These are phyloP conservation scores for Plasmodium fragile DNA, from an alignment of 169 alveolate genomes.

Conservation along the genomic window DNA sequence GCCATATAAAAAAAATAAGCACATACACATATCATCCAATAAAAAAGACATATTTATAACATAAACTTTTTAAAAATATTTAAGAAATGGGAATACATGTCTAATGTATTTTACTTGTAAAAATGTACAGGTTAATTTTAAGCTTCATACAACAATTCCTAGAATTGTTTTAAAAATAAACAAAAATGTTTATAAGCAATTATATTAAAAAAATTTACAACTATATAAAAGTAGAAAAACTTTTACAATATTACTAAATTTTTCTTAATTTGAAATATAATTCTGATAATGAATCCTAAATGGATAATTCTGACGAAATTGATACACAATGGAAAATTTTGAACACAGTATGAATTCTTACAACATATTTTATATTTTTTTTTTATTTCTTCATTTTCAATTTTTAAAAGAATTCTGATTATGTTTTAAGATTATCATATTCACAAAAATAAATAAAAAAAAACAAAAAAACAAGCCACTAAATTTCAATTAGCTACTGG, in stretches of 20 bases:
- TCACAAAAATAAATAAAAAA: not conserved
- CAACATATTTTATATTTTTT: constrained; percentile 6
- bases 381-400: constrained; percentile 13
- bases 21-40: constrained; percentile 9
- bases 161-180: constrained; percentile 29
- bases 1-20: constrained; percentile 4
- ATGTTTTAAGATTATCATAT: constrained; percentile 30
- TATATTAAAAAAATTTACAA: constrained; percentile 23
- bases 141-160: constrained; percentile 5
- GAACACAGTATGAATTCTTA: constrained; percentile 21
- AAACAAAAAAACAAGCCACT: not conserved
- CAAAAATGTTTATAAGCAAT: constrained; percentile 2
- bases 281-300: constrained; percentile 23
- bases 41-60: not conserved
- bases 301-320: constrained; percentile 16
- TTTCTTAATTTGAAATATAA: constrained; percentile 25
- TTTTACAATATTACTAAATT: constrained; percentile 35
- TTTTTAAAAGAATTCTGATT: constrained; percentile 22
- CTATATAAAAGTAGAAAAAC: not conserved
- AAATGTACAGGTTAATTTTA: constrained; percentile 17
- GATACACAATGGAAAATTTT: constrained; percentile 1
- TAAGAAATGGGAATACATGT: not conserved
- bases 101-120: constrained; percentile 7
- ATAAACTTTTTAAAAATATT: constrained; percentile 2
- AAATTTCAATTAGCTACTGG: constrained; percentile 32